These are phyloP conservation scores for Aspergillus arachidicola DNA, from an alignment of 2,329 filamentous ascomycete genomes.

Conservation along the genomic window DNA sequence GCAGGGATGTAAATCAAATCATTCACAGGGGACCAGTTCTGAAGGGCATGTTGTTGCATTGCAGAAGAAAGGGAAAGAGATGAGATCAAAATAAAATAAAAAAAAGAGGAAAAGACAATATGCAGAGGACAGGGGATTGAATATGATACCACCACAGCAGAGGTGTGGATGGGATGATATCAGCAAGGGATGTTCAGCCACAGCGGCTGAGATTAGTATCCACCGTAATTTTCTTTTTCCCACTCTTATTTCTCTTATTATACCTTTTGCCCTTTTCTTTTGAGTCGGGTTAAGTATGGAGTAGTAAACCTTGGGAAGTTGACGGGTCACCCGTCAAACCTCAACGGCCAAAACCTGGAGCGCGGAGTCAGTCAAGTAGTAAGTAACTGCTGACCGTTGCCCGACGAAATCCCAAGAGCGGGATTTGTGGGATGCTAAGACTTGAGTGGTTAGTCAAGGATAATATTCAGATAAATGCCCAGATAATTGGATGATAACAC, in stretches of 20 bases:
- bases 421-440: constrained; percentile 10
- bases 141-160: background rate
- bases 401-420: background rate
- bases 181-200: constrained; percentile 10
- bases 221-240: background rate
- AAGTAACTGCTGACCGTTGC: background rate
- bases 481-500: background rate
- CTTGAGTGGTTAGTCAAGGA: background rate
- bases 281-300: background rate
- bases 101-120: background rate
- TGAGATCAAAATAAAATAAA: background rate
- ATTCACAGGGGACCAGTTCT: background rate
- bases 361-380: constrained; percentile 4
- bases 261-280: background rate
- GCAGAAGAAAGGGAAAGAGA: constrained; percentile 2
- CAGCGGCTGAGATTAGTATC: constrained; percentile 1
- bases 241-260: background rate
- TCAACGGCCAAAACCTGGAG: constrained; percentile 10
- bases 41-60: constrained; percentile 8
- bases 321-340: constrained; percentile 13
- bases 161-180: background rate
- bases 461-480: background rate
- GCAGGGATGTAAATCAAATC: constrained; percentile 4
- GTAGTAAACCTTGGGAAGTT: constrained; percentile 6
- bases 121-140: background rate